Conservation (phyloP, 768 basidiomycete species). For the Psilocybe sp. region DNA sequence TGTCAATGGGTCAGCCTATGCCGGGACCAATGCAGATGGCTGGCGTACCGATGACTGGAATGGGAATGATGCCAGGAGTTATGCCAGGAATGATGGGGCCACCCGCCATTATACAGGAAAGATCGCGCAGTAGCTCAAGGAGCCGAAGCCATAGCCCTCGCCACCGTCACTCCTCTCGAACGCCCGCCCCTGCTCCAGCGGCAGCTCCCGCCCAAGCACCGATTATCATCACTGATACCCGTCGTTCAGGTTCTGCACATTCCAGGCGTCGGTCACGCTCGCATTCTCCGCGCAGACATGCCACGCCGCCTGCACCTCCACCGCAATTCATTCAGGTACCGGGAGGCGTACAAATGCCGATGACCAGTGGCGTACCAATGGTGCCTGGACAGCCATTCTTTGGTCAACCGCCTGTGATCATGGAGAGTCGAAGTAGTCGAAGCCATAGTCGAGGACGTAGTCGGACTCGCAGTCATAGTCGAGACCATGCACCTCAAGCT, state of each 20-base stretch:
- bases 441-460: slow-evolving; percentile 9
- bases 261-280: slow-evolving; percentile 20
- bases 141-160: slow-evolving; percentile 12
- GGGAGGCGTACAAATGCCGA: slow-evolving; percentile 2
- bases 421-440: slow-evolving; percentile 3
- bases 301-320: slow-evolving; percentile 7
- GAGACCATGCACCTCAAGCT: slow-evolving; percentile 10
- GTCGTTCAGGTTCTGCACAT: slow-evolving; percentile 2
- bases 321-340: slow-evolving; percentile 3
- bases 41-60: slow-evolving; percentile 9
- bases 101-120: slow-evolving; percentile 13
- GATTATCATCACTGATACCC: slow-evolving; percentile 17
- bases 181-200: slow-evolving; percentile 3
- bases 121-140: slow-evolving; percentile 11
- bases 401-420: slow-evolving; percentile 6
- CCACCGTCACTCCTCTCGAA: slow-evolving; percentile 7
- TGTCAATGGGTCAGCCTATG: too few species aligned
- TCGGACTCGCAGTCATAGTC: slow-evolving; percentile 10
- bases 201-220: too few species aligned
- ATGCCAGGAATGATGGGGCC: slow-evolving; percentile 2
- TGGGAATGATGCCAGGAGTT: slow-evolving; percentile 13
- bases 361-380: slow-evolving; percentile 15
- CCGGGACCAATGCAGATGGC: slow-evolving; percentile 7
- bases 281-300: slow-evolving; percentile 13
- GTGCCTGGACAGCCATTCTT: slow-evolving; percentile 13